Percentiles rank a stretch among this genome's conserved stretches.
Evolutionary conservation across 495 filamentous ascomycete species (phyloP).

Genomic region (Usnea hakonensis): DNA sequence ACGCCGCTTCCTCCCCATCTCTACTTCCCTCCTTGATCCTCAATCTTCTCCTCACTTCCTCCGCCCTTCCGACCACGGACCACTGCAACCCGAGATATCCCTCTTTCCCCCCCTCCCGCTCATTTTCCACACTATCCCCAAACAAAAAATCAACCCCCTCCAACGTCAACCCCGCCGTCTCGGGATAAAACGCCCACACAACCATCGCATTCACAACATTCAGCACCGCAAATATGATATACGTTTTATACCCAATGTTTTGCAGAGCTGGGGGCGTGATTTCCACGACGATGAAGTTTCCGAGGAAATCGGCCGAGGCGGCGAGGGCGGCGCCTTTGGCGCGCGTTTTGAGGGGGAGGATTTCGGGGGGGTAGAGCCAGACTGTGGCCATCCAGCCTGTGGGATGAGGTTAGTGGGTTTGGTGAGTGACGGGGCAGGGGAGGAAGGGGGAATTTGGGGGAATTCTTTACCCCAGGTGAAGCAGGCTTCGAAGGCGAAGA

Average conservation of each 20-base stretch:
- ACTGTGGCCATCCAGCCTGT: constrained; percentile 9
- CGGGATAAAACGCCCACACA: constrained; percentile 30
- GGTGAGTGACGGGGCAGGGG: no score
- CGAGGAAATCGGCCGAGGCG: constrained; percentile 21
- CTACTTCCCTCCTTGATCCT: no score
- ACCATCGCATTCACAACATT: constrained; percentile 34
- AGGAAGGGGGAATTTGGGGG: no score
- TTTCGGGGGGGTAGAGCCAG: constrained; percentile 25
- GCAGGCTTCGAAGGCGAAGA: constrained; percentile 32
- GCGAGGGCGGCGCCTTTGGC: constrained; percentile 30
- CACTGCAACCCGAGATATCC: no score
- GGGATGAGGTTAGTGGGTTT: background rate
- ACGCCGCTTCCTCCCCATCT: no score
- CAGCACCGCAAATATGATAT: constrained; percentile 41
- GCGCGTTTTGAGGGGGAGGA: constrained; percentile 30
- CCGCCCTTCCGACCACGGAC: no score
- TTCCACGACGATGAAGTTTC: constrained; percentile 35
- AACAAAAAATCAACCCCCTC: constrained; percentile 28
- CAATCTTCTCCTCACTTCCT: no score
- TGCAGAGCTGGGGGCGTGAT: constrained; percentile 35
- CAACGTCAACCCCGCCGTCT: constrained; percentile 27
- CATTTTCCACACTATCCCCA: no score
- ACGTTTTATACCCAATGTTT: constrained; percentile 37
- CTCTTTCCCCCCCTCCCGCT: no score
- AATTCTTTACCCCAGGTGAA: constrained; percentile 31